Conservation (phyloP, 1,284 basidiomycete species). For the Hymenochaete sp. region DNA sequence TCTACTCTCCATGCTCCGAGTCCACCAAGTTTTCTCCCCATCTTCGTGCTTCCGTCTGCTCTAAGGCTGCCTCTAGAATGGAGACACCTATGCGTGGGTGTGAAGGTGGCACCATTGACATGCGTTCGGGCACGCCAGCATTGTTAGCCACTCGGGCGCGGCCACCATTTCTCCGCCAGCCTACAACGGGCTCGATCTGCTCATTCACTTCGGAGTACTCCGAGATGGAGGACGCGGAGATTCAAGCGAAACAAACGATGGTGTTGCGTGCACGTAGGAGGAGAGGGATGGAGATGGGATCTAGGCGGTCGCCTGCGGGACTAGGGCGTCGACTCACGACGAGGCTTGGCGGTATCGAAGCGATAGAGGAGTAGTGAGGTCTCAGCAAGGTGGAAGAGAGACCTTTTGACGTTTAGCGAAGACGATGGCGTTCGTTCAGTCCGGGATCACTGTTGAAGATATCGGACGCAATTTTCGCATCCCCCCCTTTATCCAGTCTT, state of each 20-base stretch:
- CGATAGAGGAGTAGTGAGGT: too few species aligned
- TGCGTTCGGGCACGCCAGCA: not conserved
- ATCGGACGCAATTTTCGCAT: too few species aligned
- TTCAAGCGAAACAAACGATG: conserved; percentile 13
- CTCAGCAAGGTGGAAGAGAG: too few species aligned
- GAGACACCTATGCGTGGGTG: not conserved
- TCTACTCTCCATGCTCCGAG: not conserved
- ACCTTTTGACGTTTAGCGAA: too few species aligned
- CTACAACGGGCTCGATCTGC: conserved; percentile 2
- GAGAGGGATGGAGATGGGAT: too few species aligned
- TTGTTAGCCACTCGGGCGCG: conserved; percentile 4
- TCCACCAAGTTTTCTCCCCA: not conserved
- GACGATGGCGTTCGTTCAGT: too few species aligned
- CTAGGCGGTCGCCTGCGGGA: too few species aligned
- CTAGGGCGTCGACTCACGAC: too few species aligned
- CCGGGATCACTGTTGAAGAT: too few species aligned
- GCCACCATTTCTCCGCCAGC: conserved; percentile 11
- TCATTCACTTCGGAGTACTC: conserved; percentile 16
- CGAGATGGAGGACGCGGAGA: conserved; percentile 13
- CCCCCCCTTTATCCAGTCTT: too few species aligned
- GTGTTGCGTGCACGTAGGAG: conserved; percentile 15
- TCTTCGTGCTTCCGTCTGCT: not conserved
- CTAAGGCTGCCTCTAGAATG: too few species aligned
- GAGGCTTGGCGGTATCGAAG: too few species aligned
- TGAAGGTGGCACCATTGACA: not conserved